Evolutionary conservation across 257 asterid species (phyloP).

Genomic region (Przewalskia tangutica): DNA sequence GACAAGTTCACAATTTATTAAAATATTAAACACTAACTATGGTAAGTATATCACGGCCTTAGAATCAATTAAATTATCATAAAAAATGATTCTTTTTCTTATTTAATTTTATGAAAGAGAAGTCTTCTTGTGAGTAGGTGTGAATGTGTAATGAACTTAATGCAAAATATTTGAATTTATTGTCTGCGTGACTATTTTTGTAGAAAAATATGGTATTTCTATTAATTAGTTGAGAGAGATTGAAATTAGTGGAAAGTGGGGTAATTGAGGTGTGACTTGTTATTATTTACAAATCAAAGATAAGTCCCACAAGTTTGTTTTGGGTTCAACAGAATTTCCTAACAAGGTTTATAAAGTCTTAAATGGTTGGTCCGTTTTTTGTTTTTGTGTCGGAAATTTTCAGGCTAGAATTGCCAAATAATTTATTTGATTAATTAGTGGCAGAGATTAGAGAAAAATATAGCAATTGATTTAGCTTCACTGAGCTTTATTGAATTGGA

Average conservation of each 20-base stretch:
- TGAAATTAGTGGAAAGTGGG: neutral
- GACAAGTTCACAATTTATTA: neutral
- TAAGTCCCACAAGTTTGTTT: neutral
- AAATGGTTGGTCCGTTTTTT: neutral
- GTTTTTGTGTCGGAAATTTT: conserved; percentile 1
- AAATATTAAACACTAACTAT: neutral
- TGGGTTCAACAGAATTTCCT: neutral
- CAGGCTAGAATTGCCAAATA: neutral
- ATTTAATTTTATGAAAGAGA: neutral
- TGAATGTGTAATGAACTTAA: neutral
- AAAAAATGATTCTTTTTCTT: neutral
- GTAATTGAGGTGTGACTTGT: neutral
- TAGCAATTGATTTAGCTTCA: neutral
- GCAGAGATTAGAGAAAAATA: neutral
- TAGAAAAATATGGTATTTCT: neutral
- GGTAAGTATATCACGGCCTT: neutral
- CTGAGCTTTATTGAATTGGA: neutral
- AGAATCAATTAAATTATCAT: neutral
- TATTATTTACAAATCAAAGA: neutral
- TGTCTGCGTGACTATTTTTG: neutral
- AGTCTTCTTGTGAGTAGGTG: neutral
- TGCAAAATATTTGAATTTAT: neutral
- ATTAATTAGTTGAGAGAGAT: neutral
- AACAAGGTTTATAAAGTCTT: neutral
- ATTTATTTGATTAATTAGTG: neutral